These are phyloP conservation scores for Kazachstania africana DNA, from an alignment of 805 yeast species.

Conservation along the genomic window DNA sequence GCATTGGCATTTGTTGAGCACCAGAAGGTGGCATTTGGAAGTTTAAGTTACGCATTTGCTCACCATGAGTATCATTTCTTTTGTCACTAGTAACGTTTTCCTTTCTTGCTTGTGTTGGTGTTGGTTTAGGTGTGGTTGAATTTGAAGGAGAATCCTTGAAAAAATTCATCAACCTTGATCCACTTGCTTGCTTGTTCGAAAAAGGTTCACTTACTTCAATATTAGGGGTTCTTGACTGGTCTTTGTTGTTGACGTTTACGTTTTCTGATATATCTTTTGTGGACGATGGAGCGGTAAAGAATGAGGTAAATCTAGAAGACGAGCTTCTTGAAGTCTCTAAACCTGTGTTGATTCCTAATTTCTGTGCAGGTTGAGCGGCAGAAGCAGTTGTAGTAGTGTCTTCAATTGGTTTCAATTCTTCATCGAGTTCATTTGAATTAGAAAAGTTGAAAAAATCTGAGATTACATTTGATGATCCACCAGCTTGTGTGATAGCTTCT, in stretches of 20 bases:
- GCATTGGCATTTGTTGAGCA: conserved; percentile 1
- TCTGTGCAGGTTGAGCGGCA: not conserved
- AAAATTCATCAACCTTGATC: conserved; percentile 23
- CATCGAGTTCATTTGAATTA: conserved; percentile 1
- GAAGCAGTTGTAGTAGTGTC: not conserved
- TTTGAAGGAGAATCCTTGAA: conserved; percentile 13
- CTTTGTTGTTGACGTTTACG: not conserved
- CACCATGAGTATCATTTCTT: conserved; percentile 1
- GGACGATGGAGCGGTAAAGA: conserved; percentile 17
- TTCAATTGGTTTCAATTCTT: not conserved
- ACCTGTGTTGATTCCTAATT: not conserved
- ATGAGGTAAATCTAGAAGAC: conserved; percentile 28
- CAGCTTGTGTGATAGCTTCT: conserved; percentile 1
- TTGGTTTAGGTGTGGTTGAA: conserved; percentile 4
- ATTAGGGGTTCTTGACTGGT: not conserved
- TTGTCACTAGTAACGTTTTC: too few relatives aligned
- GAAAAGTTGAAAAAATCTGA: conserved; percentile 21
- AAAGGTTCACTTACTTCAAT: not conserved
- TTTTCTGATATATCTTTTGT: not conserved
- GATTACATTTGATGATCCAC: conserved; percentile 16
- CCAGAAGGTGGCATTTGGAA: not conserved
- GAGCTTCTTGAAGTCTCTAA: conserved; percentile 8
- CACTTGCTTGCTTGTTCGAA: conserved; percentile 8
- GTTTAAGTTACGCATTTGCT: conserved; percentile 1
- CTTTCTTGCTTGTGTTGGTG: not conserved